Evolutionary conservation across 2,329 filamentous ascomycete genomes (phyloP).

Genomic region (Epichloe sp.): DNA sequence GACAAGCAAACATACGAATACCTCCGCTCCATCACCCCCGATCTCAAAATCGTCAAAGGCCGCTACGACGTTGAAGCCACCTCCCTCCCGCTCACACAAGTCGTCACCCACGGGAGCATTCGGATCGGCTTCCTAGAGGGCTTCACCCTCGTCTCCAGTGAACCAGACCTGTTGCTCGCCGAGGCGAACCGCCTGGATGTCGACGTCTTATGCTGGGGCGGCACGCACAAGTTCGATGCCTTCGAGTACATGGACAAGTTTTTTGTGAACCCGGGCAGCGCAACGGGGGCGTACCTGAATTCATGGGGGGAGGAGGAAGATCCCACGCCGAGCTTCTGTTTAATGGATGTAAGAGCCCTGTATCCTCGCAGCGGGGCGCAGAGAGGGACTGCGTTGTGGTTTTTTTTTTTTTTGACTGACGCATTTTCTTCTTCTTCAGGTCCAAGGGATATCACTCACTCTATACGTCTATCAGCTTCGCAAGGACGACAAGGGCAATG

Average conservation of each 20-base stretch:
- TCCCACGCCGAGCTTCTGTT: slow-evolving; percentile 78
- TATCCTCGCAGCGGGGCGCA: too few species aligned
- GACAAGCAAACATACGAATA: slow-evolving; percentile 72
- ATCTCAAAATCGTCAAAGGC: slow-evolving; percentile 57
- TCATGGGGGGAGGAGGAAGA: slow-evolving; percentile 51
- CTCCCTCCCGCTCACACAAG: slow-evolving; percentile 50
- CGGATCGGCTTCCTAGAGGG: slow-evolving; percentile 56
- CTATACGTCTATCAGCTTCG: slow-evolving; percentile 86
- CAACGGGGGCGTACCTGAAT: slow-evolving; percentile 48
- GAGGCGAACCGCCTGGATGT: slow-evolving; percentile 57
- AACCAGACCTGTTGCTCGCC: slow-evolving; percentile 52
- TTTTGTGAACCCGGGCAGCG: slow-evolving; percentile 56
- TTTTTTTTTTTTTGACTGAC: neutral
- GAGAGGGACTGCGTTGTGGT: too few species aligned
- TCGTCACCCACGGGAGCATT: slow-evolving; percentile 52
- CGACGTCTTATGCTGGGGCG: slow-evolving; percentile 56
- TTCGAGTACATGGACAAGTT: slow-evolving; percentile 66
- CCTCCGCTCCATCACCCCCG: slow-evolving; percentile 59
- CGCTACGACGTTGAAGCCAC: slow-evolving; percentile 55
- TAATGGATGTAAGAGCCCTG: slow-evolving; percentile 77
- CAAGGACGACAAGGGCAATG: slow-evolving; percentile 62
- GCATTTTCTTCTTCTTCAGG: slow-evolving; percentile 33
- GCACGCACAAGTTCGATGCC: slow-evolving; percentile 55
- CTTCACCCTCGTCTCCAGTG: slow-evolving; percentile 53
- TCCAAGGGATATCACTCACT: slow-evolving; percentile 90